Evolutionary conservation across 768 basidiomycete genomes (phyloP).

Genomic region (Tephrocybe sp.): DNA sequence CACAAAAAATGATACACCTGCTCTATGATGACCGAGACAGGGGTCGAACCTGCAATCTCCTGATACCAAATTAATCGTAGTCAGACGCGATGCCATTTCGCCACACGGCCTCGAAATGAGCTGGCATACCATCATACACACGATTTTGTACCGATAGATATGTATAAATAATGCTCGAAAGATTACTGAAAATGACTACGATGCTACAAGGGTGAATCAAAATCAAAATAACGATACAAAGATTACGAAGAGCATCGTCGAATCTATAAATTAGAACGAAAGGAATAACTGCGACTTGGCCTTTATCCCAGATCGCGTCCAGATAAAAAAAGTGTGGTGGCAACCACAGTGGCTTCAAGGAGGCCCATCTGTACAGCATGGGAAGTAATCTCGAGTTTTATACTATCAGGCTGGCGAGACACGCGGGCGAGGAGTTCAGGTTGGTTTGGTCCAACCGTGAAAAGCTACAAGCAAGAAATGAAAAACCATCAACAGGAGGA

Average conservation of each 20-base stretch:
- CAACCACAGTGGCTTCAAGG: slow-evolving; percentile 43
- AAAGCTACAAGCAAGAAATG: slow-evolving; percentile 28
- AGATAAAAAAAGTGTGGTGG: slow-evolving; percentile 43
- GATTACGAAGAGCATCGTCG: too few relatives aligned
- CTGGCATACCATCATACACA: too few relatives aligned
- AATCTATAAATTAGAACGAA: too few relatives aligned
- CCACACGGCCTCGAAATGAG: slow-evolving; percentile 88
- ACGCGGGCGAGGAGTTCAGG: slow-evolving; percentile 38
- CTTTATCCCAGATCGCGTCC: slow-evolving; percentile 47
- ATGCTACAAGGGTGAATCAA: too few relatives aligned
- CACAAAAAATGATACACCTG: too few relatives aligned
- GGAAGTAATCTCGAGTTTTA: slow-evolving; percentile 45
- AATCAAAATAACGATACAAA: too few relatives aligned
- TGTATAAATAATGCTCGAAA: too few relatives aligned
- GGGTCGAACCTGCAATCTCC: slow-evolving; percentile 83
- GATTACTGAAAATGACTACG: too few relatives aligned
- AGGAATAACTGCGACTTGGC: too few relatives aligned
- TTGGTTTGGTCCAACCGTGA: slow-evolving; percentile 26
- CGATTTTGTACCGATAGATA: too few relatives aligned
- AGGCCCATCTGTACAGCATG: slow-evolving; percentile 47
- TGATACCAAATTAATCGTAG: slow-evolving; percentile 81
- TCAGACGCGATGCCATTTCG: slow-evolving; percentile 96
- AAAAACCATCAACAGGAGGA: neutral
- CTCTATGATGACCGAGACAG: slow-evolving; percentile 45
- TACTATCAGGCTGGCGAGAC: slow-evolving; percentile 26